Conservation (phyloP, 2,329 filamentous ascomycete genomes). For the Elsinoe perseae region DNA sequence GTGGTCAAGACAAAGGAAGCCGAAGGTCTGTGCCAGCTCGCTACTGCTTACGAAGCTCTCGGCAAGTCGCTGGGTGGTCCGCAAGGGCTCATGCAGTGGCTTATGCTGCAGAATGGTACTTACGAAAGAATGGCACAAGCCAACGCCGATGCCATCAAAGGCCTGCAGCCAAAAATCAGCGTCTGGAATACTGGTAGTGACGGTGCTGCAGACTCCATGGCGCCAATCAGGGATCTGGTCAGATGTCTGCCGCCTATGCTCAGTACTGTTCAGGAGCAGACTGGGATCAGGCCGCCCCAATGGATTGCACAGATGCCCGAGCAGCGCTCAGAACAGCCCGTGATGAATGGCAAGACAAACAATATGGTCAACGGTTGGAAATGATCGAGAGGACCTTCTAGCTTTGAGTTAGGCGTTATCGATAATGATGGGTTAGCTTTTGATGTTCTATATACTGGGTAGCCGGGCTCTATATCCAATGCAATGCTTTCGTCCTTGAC, state of each 20-base stretch:
- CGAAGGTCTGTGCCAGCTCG: conserved; percentile 68
- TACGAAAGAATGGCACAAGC: conserved; percentile 70
- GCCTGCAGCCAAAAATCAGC: conserved; percentile 80
- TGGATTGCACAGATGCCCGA: conserved; percentile 56
- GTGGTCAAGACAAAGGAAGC: conserved; percentile 63
- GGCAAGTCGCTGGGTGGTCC: conserved; percentile 68
- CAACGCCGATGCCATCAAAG: conserved; percentile 66
- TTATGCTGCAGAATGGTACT: conserved; percentile 79
- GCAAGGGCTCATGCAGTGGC: conserved; percentile 68
- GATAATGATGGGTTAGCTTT: not conserved
- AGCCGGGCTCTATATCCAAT: not conserved
- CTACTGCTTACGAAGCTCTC: conserved; percentile 68
- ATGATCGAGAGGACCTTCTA: no score
- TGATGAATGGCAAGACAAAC: not conserved
- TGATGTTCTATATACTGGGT: not conserved
- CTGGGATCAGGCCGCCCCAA: conserved; percentile 68
- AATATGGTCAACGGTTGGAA: not conserved
- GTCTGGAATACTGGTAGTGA: conserved; percentile 71
- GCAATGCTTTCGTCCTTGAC: not conserved
- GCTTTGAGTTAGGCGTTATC: no score
- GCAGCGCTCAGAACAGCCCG: not conserved
- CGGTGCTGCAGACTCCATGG: conserved; percentile 49
- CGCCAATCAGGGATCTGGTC: conserved; percentile 70
- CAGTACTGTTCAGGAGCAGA: conserved; percentile 81
- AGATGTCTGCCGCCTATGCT: conserved; percentile 77